Percentiles rank a stretch among this genome's conserved stretches.
Evolutionary conservation across 441 rosid species (phyloP).

Genomic region (Gossypium davidsonii): DNA sequence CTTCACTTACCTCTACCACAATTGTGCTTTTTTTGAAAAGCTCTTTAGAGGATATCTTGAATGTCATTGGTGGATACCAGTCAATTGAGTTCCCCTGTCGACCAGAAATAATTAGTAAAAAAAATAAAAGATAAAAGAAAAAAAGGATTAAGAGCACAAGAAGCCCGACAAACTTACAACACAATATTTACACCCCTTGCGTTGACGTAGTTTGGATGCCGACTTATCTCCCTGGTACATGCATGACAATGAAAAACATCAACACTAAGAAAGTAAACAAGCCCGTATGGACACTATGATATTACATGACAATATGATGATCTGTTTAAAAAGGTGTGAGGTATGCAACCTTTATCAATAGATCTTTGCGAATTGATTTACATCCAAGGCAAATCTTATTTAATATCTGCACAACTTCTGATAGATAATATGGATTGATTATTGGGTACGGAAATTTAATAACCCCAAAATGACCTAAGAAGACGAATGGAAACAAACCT

Average conservation of each 20-base stretch:
- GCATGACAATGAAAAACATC: conserved; percentile 18
- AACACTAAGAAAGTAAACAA: not conserved
- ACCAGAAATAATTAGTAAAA: conserved; percentile 15
- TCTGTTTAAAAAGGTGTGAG: conserved; percentile 11
- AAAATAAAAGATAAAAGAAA: not conserved
- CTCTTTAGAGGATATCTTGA: conserved; percentile 62
- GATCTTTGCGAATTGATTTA: conserved; percentile 55
- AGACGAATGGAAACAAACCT: conserved; percentile 14
- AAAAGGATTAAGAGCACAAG: conserved; percentile 10
- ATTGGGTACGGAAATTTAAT: conserved; percentile 50
- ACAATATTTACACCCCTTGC: conserved; percentile 74
- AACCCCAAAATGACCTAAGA: conserved; percentile 72
- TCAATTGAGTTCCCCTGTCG: conserved; percentile 41
- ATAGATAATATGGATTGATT: conserved; percentile 59
- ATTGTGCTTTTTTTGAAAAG: conserved; percentile 52
- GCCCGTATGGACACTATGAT: too few relatives aligned
- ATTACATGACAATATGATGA: not conserved
- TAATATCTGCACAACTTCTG: conserved; percentile 58
- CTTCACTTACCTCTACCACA: conserved; percentile 56
- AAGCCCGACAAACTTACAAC: conserved; percentile 41
- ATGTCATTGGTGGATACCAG: conserved; percentile 79
- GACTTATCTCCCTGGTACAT: conserved; percentile 33
- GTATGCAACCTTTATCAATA: conserved; percentile 53
- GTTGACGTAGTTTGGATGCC: conserved; percentile 26
- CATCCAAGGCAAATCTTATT: conserved; percentile 84